Evolutionary conservation across 768 basidiomycete genomes (phyloP).

Genomic region (Mycena albidolilacea): DNA sequence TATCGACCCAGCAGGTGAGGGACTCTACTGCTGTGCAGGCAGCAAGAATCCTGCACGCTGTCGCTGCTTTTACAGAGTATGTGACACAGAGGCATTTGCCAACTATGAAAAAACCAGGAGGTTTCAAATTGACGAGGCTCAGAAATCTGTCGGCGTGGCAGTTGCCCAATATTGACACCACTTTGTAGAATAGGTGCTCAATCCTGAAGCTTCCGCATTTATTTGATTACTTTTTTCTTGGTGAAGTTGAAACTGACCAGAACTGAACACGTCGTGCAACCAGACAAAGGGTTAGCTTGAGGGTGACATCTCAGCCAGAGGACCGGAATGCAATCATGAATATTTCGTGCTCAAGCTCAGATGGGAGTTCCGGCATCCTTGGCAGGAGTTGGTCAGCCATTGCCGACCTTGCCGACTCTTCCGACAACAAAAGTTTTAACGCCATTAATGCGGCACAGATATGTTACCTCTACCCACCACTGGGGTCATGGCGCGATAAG

Average conservation of each 20-base stretch:
- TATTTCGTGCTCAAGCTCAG: conserved; percentile 26
- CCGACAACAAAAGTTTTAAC: no score
- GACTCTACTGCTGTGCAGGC: background rate
- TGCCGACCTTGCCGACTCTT: no score
- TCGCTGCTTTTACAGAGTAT: background rate
- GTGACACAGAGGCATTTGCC: background rate
- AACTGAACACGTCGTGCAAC: no score
- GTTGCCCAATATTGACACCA: background rate
- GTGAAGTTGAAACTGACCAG: background rate
- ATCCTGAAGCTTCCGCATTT: background rate
- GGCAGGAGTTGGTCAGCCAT: no score
- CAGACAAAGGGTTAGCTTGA: background rate
- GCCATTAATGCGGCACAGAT: no score
- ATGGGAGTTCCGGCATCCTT: background rate
- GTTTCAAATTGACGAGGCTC: background rate
- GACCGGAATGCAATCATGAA: background rate
- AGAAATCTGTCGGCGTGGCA: background rate
- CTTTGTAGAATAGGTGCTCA: background rate
- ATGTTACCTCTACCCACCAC: no score
- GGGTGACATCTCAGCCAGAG: background rate
- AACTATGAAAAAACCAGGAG: conserved; percentile 1
- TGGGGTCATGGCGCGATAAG: no score
- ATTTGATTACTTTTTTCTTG: background rate
- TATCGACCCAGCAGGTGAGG: background rate
- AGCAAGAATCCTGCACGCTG: background rate